Evolutionary conservation across 148 eudicot genomes (phyloP).

Genomic region (Tetragonia tetragonoides): DNA sequence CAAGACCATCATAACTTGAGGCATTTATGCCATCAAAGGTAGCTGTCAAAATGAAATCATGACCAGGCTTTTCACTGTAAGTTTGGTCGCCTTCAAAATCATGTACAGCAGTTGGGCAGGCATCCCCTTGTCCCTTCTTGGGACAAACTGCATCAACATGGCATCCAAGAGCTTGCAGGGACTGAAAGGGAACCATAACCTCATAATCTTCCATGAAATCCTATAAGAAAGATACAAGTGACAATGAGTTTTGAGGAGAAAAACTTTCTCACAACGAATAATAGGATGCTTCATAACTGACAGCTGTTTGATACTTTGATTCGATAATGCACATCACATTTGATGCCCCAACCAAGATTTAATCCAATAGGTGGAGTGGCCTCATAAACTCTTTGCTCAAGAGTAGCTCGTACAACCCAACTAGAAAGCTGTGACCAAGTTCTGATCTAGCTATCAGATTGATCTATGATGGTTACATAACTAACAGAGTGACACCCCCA

Average conservation of each 20-base stretch:
- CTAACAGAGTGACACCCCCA: too few species aligned
- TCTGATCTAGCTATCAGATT: too few species aligned
- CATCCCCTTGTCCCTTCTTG: conserved; percentile 67
- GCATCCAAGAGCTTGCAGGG: conserved; percentile 94
- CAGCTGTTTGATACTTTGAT: neutral
- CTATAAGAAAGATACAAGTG: conserved; percentile 31
- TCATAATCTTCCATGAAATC: conserved; percentile 99
- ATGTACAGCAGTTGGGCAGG: conserved; percentile 87
- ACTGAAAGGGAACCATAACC: conserved; percentile 89
- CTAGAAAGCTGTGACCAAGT: neutral
- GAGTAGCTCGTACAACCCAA: neutral
- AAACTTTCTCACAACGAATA: neutral
- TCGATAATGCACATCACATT: neutral
- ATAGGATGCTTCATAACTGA: neutral
- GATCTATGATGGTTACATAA: too few species aligned
- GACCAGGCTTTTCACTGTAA: conserved; percentile 94
- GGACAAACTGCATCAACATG: conserved; percentile 98
- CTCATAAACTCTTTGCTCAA: neutral
- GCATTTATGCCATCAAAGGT: conserved; percentile 57
- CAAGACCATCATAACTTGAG: conserved; percentile 89
- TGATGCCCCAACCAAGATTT: neutral
- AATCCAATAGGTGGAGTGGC: neutral
- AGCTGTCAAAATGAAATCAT: conserved; percentile 70
- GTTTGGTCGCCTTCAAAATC: conserved; percentile 99
- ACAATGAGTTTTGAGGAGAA: neutral